Conservation (phyloP, 257 asterid species). For the Osmanthus fragrans region DNA sequence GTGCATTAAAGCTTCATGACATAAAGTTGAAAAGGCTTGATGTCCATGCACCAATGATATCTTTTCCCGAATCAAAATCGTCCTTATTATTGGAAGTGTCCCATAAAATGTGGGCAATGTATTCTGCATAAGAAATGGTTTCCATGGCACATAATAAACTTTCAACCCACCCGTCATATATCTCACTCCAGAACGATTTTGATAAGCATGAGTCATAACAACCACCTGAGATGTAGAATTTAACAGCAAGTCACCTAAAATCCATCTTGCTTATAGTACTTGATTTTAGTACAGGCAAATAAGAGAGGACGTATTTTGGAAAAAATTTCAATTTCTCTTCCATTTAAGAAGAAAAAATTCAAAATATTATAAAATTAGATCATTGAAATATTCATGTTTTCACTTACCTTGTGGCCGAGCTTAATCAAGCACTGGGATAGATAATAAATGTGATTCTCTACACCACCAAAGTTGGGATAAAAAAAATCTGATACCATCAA, state of each 20-base stretch:
- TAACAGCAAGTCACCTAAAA: neutral
- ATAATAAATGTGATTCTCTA: slow-evolving; percentile 92
- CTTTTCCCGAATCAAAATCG: slow-evolving; percentile 78
- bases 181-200: slow-evolving; percentile 87
- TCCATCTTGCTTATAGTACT: neutral
- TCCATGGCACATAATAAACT: slow-evolving; percentile 93
- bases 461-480: slow-evolving; percentile 96
- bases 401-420: slow-evolving; percentile 86
- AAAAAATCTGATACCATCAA: slow-evolving; percentile 93
- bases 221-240: slow-evolving; percentile 57
- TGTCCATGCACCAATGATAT: slow-evolving; percentile 93
- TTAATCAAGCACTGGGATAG: slow-evolving; percentile 85
- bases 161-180: slow-evolving; percentile 92
- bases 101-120: slow-evolving; percentile 90
- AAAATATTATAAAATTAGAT: neutral
- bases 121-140: slow-evolving; percentile 87
- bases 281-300: slow-evolving; percentile 17
- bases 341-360: neutral
- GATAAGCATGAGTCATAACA: slow-evolving; percentile 93
- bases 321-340: neutral
- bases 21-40: slow-evolving; percentile 93
- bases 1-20: slow-evolving; percentile 95
- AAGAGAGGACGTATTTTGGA: neutral
- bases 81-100: slow-evolving; percentile 78
- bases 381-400: slow-evolving; percentile 5